Base-by-base conservation (phyloP, 345 rosid species). In the Melaleuca quinquenervia region DNA sequence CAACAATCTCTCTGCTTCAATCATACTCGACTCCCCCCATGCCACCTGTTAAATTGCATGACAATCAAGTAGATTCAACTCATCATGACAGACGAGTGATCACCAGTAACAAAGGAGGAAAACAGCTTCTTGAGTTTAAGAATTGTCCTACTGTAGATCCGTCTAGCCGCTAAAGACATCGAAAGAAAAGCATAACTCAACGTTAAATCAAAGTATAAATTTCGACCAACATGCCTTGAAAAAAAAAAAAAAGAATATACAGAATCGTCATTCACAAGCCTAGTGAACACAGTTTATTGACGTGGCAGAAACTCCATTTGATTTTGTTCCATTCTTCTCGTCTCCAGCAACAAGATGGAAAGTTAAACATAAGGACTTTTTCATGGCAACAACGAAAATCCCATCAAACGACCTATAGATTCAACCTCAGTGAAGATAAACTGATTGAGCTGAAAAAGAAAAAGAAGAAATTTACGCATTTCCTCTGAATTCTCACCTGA, bases 1-100 rank as follows among this genome's bases (percentile, higher is more conserved):
- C 84, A 96, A 91, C 91, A 97, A 90, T 91, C 95, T 93, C 89
- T 96, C 98, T 7, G 99, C 99, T 76, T 90, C 92, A 50, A 97
- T 92, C 98, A 97, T 97, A 86, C 96, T 96, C 7, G 98, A 88
- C 87, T 96, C 96, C 80, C 98, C 99, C 98, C 99, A 97, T 29
- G 16, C 85, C 54, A 97, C 98, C 99, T 97, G 89, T 24, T 86
- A 87, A 54, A 64, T 7, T 50, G 21, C 84, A 87, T 5, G 20
- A n/a, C 82, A 11, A 36, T 49, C 87, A 82, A 56, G 36, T 32
- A 32, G 48, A 18, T 9, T 51, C 76, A 56, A 24, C 53, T 50
- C 51, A 82, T 52, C 55, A 82, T 27, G 84, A 18, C 7, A 16
- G 15, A 5, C 1, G 12, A 14, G 16, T 41, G 21, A 50, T 49